Base-by-base conservation (phyloP, 192 early-diverging fungal genomes). In the Chytriomyces sp. region DNA sequence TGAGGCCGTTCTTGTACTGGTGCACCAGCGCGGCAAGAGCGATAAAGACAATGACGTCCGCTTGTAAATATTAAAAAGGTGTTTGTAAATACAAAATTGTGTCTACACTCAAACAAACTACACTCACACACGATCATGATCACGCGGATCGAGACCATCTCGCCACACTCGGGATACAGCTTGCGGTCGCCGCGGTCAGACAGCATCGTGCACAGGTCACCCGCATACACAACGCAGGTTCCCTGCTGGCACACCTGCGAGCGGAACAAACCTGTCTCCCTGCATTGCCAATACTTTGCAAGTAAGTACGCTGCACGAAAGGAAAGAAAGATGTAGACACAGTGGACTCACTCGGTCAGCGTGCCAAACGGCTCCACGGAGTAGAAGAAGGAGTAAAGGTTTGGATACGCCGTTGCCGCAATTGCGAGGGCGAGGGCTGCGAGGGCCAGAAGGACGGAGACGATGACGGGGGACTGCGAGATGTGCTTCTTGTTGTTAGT, bases 161-260 rank as follows among this genome's bases (percentile, higher is more conserved):
- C 66, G 13, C 45, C 45, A 11, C 66, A 67, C n/a, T 67, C 66
- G 2, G 66, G 13, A 45, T 20, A 16, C 16, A n/a, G 66, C 2
- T 45, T 35, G 46, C 11, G 11, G 46, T 67, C 44, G 43, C 66
- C 45, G 16, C 9, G 11, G 5, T 67, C 44, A 6, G 10, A 26
- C 5, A 67, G 18, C 8, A 46, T 46, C 5, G 44, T 67, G 45
- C 66, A 67, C 66, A 67, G 46, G 66, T 67, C 66, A 5, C 66
- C 45, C 0, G 28, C 66, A n/a, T 67, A 67, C 26, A 67, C 45
- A 11, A 67, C 44, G 44, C 66, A 67, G 0, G 18, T 26, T 11
- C 44, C 24, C 3, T 67, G 5, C 5, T 67, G 66, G 23, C 66
- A 67, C 8, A 67, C 66, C 10, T 45, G 66, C 2, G 43, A n/a